Evolutionary conservation across 73 alveolate genomes (phyloP), one percentile per base, ranked within the genome.

Genomic region (Paramecium caudatum): DNA sequence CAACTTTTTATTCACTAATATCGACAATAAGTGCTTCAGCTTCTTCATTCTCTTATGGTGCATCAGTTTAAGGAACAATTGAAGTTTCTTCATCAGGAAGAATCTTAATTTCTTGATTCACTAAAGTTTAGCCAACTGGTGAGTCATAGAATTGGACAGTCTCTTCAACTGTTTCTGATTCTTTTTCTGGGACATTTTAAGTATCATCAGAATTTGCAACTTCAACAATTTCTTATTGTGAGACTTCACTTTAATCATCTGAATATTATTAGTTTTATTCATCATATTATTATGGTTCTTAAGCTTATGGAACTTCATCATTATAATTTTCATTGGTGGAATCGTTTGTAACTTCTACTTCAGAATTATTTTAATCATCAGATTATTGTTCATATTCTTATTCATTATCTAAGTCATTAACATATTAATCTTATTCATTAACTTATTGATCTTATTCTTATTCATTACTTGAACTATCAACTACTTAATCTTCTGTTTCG

Each of bases 301-400:
- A 55, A 5, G 80, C 80, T 55, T 55, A 55, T 55, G 80, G 80
- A 2, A 55, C 46, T 8, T 55, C 80, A 23, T 55, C 80, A 55
- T 27, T 55, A 55, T 55, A 55, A 27, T 55, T 55, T 55, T 55
- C 80, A 55, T 10, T 55, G n/a, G n/a, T n/a, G n/a, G n/a, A 12
- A 41, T 41, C 50, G 50, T 41, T 12, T 41, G 7, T 12, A 7
- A 8, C 12, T 12, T 41, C 7, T 41, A 41, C 50, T 7, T 12
- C 50, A 8, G 7, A 41, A 8, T 41, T 8, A 8, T 41, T 12
- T 41, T 41, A 12, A 41, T 41, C 12, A 8, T 41, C 50, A 8
- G 12, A 12, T 41, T 41, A 7, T 8, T 41, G 12, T 8, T 41
- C 50, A 7, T 41, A 7, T 8, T 12, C 50, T 41, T 41, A 41